These are phyloP conservation scores for Colletotrichum graminicola DNA, from an alignment of 2,329 filamentous ascomycete genomes.

Conservation along the genomic window DNA sequence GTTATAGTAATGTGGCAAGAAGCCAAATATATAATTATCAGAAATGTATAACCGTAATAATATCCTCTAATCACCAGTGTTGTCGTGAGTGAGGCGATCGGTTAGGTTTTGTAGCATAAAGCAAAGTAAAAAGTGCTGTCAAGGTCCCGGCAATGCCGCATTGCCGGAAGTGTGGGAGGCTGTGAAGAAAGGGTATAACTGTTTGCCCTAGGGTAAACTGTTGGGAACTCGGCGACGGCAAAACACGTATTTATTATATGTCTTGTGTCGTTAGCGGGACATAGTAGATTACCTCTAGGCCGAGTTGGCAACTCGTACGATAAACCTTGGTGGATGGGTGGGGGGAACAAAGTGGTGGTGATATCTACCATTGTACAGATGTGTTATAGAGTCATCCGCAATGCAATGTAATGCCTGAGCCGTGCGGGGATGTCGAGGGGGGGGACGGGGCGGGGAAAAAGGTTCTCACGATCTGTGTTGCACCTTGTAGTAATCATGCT, in stretches of 20 bases:
- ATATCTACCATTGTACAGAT: background rate
- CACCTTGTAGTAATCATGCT: background rate
- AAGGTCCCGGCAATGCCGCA: too few relatives aligned
- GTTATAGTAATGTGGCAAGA: background rate
- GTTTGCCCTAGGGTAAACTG: background rate
- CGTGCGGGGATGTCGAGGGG: background rate
- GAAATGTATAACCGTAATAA: too few relatives aligned
- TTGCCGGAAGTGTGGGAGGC: too few relatives aligned
- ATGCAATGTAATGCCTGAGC: background rate
- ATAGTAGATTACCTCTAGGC: background rate
- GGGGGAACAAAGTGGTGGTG: too few relatives aligned
- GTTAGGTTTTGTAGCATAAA: too few relatives aligned
- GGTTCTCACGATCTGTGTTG: background rate
- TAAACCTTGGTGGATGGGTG: background rate
- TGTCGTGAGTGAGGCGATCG: too few relatives aligned
- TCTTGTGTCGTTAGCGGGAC: background rate
- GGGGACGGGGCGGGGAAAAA: background rate
- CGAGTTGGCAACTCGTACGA: background rate
- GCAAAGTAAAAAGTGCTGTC: too few relatives aligned
- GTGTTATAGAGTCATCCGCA: background rate
- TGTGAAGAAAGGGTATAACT: background rate
- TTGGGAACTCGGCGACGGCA: background rate
- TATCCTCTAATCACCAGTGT: too few relatives aligned
- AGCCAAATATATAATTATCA: background rate
- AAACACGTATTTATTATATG: background rate